Conservation (phyloP, 768 basidiomycete genomes). For the Leccinum ochraceum region DNA sequence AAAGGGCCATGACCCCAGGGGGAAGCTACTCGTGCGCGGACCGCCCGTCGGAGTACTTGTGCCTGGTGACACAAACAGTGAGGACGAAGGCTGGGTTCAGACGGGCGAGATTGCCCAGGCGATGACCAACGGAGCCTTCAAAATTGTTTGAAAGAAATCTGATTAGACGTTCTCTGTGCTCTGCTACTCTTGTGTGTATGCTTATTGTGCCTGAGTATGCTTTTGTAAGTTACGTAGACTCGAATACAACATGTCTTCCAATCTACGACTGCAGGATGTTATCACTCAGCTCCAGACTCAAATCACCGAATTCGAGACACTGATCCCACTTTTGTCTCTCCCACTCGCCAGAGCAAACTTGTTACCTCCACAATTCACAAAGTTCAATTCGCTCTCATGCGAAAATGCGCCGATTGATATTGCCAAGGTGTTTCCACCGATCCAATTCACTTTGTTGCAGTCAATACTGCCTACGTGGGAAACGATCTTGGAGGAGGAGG, state of each 20-base stretch:
- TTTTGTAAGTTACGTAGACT: background rate
- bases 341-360: conserved; percentile 61
- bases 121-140: conserved; percentile 70
- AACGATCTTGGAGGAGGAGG: conserved; percentile 48
- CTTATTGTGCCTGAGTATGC: background rate
- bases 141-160: conserved; percentile 22
- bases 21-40: conserved; percentile 64
- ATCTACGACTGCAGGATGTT: conserved; percentile 32
- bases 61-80: conserved; percentile 26
- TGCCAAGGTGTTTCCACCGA: conserved; percentile 41
- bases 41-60: conserved; percentile 67
- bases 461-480: conserved; percentile 74
- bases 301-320: conserved; percentile 47
- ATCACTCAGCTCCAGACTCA: conserved; percentile 47
- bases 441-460: conserved; percentile 69
- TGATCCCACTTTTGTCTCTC: conserved; percentile 56
- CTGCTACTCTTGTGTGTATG: background rate
- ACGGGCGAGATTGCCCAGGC: conserved; percentile 48
- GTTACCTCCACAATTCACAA: conserved; percentile 57
- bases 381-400: conserved; percentile 41
- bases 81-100: conserved; percentile 44
- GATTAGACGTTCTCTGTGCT: conserved; percentile 1
- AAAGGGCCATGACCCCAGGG: conserved; percentile 63
- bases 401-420: conserved; percentile 22
- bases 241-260: background rate